Percentiles rank a stretch among this genome's conserved stretches.
Evolutionary conservation across 2,329 filamentous ascomycete genomes (phyloP).

Genomic region (Exophiala viscosa): DNA sequence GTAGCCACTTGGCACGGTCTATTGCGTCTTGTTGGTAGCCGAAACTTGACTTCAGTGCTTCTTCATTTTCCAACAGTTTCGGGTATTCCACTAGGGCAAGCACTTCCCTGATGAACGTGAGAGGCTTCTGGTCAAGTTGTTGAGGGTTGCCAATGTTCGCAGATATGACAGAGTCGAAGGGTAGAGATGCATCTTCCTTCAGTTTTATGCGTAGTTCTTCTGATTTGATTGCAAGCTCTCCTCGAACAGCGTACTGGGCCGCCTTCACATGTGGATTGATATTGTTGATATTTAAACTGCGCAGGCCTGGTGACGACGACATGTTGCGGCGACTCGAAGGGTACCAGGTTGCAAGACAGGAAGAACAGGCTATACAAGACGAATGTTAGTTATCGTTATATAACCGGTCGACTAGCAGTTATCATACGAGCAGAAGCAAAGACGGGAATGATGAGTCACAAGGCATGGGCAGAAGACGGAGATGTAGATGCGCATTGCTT

Average conservation of each 20-base stretch:
- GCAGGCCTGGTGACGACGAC: slow-evolving; percentile 43
- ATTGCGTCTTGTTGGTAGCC: slow-evolving; percentile 90
- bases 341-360: neutral
- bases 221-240: slow-evolving; percentile 88
- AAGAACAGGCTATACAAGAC: slow-evolving; percentile 3
- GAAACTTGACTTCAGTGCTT: slow-evolving; percentile 69
- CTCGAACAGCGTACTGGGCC: slow-evolving; percentile 93
- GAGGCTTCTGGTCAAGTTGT: slow-evolving; percentile 96
- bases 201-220: slow-evolving; percentile 82
- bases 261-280: slow-evolving; percentile 86
- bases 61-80: slow-evolving; percentile 72
- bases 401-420: neutral
- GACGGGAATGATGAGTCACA: slow-evolving; percentile 17
- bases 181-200: slow-evolving; percentile 56
- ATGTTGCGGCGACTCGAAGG: slow-evolving; percentile 40
- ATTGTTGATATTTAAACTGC: slow-evolving; percentile 70
- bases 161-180: slow-evolving; percentile 87
- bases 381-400: slow-evolving; percentile 6
- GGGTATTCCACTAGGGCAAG: slow-evolving; percentile 91
- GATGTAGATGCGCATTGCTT: slow-evolving; percentile 6
- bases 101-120: slow-evolving; percentile 98
- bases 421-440: slow-evolving; percentile 19
- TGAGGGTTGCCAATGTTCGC: slow-evolving; percentile 99
- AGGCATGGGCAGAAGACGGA: slow-evolving; percentile 12
- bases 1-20: slow-evolving; percentile 72